These are phyloP conservation scores for Brassica incana DNA, from an alignment of 345 rosid genomes.

Conservation along the genomic window DNA sequence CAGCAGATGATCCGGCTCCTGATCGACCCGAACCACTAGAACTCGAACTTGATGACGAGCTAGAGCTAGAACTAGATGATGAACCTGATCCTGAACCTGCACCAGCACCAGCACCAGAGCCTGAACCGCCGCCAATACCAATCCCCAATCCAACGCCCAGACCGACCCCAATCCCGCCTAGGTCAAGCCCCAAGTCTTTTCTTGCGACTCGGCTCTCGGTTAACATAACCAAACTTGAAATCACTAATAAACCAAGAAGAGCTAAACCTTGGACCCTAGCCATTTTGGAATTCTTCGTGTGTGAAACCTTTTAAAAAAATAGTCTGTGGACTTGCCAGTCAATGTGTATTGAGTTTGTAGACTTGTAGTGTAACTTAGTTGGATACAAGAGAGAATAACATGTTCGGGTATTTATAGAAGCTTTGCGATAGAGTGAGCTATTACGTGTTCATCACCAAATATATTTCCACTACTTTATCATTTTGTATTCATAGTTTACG, in stretches of 20 bases:
- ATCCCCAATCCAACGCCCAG: conserved; percentile 46
- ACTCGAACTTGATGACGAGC: conserved; percentile 50
- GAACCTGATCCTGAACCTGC: conserved; percentile 50
- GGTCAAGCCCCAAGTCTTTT: conserved; percentile 45
- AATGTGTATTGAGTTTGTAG: conserved; percentile 7
- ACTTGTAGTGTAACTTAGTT: conserved; percentile 5
- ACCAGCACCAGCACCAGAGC: conserved; percentile 44
- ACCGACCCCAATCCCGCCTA: conserved; percentile 41
- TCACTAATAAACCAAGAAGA: conserved; percentile 28
- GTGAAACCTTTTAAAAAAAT: background rate
- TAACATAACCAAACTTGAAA: conserved; percentile 32
- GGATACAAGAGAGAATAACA: conserved; percentile 10
- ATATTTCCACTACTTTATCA: background rate
- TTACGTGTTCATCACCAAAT: conserved; percentile 35
- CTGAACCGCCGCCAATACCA: conserved; percentile 49
- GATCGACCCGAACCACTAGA: conserved; percentile 41
- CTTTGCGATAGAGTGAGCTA: conserved; percentile 15
- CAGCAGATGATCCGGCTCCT: conserved; percentile 53
- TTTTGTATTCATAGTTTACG: background rate
- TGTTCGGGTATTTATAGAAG: conserved; percentile 36
- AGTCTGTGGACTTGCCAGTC: background rate
- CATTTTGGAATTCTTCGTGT: conserved; percentile 21
- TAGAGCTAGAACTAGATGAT: conserved; percentile 52
- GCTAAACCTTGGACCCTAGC: conserved; percentile 26
- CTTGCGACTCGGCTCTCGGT: conserved; percentile 42